Percentiles rank a stretch among this genome's conserved stretches.
These are phyloP conservation scores for Candida loeiensis DNA, from an alignment of 805 yeast genomes.

Conservation along the genomic window DNA sequence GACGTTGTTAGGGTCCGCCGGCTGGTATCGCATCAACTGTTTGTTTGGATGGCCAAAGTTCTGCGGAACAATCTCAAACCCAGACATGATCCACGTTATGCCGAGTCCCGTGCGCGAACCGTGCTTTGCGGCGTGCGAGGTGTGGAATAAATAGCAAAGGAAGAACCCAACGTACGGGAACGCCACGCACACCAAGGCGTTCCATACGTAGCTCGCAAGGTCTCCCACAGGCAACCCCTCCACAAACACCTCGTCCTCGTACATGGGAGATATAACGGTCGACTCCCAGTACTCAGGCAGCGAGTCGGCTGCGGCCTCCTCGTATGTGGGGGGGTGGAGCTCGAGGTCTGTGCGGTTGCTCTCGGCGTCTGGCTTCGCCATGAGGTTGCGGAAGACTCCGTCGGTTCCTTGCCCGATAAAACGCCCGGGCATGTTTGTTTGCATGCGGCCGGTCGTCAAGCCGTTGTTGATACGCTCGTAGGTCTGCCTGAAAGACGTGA, in stretches of 20 bases:
- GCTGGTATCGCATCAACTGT: constrained; percentile 31
- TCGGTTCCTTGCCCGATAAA: constrained; percentile 55
- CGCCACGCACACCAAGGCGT: constrained; percentile 79
- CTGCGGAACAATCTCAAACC: constrained; percentile 35
- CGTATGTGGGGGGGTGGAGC: constrained; percentile 78
- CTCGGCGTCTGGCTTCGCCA: constrained; percentile 79
- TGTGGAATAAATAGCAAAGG: constrained; percentile 84
- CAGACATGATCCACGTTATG: constrained; percentile 71
- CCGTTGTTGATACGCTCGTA: constrained; percentile 43
- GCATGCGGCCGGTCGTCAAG: constrained; percentile 40
- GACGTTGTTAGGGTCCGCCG: constrained; percentile 31
- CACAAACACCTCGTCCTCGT: constrained; percentile 84
- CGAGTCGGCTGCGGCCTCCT: constrained; percentile 90
- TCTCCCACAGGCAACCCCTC: constrained; percentile 96
- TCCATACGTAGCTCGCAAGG: constrained; percentile 86
- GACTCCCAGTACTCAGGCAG: constrained; percentile 98
- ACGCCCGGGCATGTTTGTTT: constrained; percentile 40
- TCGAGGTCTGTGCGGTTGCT: constrained; percentile 37
- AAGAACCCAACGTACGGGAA: constrained; percentile 94
- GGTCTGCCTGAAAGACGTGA: constrained; percentile 40
- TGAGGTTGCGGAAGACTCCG: constrained; percentile 89
- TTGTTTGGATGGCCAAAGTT: constrained; percentile 37
- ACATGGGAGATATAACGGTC: constrained; percentile 72
- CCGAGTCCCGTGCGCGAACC: constrained; percentile 95
- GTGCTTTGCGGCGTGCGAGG: constrained; percentile 95